Conservation (phyloP, 1,284 basidiomycete genomes). For the Chiua sp. region DNA sequence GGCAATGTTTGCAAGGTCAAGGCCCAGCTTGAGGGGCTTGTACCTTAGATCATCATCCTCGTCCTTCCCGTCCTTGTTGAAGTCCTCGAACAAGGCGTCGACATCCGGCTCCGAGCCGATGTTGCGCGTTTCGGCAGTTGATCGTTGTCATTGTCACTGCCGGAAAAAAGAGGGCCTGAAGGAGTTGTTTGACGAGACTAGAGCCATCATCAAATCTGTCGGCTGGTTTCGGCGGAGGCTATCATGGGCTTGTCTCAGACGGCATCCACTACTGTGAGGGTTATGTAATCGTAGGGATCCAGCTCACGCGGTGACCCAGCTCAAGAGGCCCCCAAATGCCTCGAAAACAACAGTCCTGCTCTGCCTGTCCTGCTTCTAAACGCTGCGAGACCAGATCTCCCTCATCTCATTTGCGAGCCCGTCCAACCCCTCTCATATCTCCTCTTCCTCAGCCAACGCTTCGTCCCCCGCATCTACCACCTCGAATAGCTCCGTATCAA, state of each 20-base stretch:
- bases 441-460: conserved; percentile 44
- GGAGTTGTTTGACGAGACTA: conserved; percentile 38
- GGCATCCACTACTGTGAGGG: conserved; percentile 24
- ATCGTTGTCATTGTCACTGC: conserved; percentile 47
- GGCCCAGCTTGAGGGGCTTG: conserved; percentile 48
- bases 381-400: conserved; percentile 58
- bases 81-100: conserved; percentile 66
- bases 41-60: conserved; percentile 43
- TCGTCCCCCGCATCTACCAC: conserved; percentile 38
- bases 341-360: conserved; percentile 65
- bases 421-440: conserved; percentile 43
- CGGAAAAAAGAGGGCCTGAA: conserved; percentile 58
- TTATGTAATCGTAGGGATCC: conserved; percentile 27
- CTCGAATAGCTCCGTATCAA: conserved; percentile 33
- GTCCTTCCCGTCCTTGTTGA: conserved; percentile 52
- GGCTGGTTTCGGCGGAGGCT: conserved; percentile 14
- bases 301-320: conserved; percentile 34
- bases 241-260: conserved; percentile 47
- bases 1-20: conserved; percentile 56
- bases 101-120: conserved; percentile 46
- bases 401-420: conserved; percentile 67
- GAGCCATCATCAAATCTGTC: neutral
- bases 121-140: conserved; percentile 23
- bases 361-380: conserved; percentile 65
- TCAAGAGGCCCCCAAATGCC: conserved; percentile 43